phyloP scores from a whole-genome alignment of 805 yeast genomes.

The Brettanomyces sp. region DNA sequence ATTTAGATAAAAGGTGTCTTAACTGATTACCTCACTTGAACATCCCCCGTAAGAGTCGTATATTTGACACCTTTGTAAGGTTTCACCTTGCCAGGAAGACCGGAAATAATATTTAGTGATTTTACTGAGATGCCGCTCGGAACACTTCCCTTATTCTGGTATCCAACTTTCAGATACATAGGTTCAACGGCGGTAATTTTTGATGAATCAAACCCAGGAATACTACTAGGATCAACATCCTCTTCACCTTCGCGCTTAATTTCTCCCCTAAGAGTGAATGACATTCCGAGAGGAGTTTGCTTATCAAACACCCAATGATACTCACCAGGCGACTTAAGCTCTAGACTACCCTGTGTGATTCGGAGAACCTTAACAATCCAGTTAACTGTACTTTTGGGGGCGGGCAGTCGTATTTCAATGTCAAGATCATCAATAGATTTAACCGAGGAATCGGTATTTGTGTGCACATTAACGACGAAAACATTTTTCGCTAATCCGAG shows the following conservation, averaged over 20 bases:
- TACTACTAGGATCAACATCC: conserved; percentile 1
- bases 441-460: conserved; percentile 36
- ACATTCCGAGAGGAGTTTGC: conserved; percentile 50
- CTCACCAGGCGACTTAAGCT: conserved; percentile 35
- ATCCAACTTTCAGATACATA: conserved; percentile 38
- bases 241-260: conserved; percentile 6
- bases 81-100: conserved; percentile 50
- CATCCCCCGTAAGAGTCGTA: conserved; percentile 54
- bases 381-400: conserved; percentile 2
- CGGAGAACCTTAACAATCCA: conserved; percentile 46
- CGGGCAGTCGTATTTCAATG: conserved; percentile 28
- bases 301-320: conserved; percentile 67
- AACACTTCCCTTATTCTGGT: conserved; percentile 54
- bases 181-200: conserved; percentile 25
- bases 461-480: conserved; percentile 48
- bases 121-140: conserved; percentile 72
- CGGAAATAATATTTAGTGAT: conserved; percentile 46
- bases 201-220: conserved; percentile 5
- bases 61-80: conserved; percentile 93
- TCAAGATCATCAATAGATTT: conserved; percentile 38
- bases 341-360: conserved; percentile 71
- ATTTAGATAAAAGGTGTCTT: no score
- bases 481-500: conserved; percentile 46
- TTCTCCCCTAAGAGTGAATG: conserved; percentile 57
- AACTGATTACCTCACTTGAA: no score